Percentiles rank a stretch among this genome's conserved stretches.
phyloP scores from a whole-genome alignment of 2,329 filamentous ascomycete genomes.

The Acephala macrosclerotiorum region DNA sequence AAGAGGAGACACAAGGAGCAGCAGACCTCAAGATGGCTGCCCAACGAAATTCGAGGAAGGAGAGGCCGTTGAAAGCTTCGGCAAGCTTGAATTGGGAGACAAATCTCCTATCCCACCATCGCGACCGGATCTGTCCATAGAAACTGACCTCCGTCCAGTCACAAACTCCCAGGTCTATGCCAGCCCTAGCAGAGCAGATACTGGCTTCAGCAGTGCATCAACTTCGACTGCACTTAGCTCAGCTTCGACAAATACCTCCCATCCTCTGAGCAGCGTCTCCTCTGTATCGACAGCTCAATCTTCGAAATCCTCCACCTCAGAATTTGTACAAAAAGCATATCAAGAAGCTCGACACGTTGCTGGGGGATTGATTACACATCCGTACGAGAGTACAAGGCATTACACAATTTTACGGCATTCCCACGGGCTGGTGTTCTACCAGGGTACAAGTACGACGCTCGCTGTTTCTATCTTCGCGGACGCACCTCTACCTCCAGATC shows the following conservation, averaged over 20 bases:
- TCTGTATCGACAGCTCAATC: constrained; percentile 8
- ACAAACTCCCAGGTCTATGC: neutral
- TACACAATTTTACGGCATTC: constrained; percentile 73
- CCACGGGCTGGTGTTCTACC: constrained; percentile 69
- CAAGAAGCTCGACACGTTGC: constrained; percentile 69
- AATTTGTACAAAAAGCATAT: constrained; percentile 40
- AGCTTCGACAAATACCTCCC: neutral
- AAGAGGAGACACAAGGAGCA: neutral
- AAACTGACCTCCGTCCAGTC: neutral
- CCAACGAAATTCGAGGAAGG: neutral
- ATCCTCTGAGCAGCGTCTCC: constrained; percentile 10
- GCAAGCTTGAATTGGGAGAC: neutral
- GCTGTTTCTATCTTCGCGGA: constrained; percentile 70
- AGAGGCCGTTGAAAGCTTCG: neutral
- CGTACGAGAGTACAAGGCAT: constrained; percentile 70
- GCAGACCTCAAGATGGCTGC: neutral
- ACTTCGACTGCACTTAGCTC: neutral
- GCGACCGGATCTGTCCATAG: neutral
- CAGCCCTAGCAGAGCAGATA: constrained; percentile 4
- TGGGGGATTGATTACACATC: constrained; percentile 68
- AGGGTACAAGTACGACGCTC: constrained; percentile 68
- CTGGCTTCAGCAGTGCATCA: neutral
- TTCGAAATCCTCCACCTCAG: constrained; percentile 24
- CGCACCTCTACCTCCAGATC: constrained; percentile 59
- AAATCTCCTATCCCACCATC: neutral